Conservation (phyloP, 805 yeast species). For the Monosporozyma servazzii region DNA sequence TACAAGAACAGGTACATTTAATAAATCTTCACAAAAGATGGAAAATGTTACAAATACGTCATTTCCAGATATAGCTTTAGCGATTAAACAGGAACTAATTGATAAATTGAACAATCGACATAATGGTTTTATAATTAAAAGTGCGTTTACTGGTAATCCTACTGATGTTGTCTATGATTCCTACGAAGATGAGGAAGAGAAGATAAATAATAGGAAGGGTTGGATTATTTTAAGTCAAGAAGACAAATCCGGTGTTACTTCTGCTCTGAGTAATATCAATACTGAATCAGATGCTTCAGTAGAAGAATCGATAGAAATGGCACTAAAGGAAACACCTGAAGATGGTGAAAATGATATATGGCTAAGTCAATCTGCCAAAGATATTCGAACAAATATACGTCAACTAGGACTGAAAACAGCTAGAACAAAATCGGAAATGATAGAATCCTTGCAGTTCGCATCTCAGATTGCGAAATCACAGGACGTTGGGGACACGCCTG, state of each 20-base stretch:
- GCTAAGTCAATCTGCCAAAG: constrained; percentile 11
- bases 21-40: not conserved
- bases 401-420: constrained; percentile 25
- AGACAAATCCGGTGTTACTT: not conserved
- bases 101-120: not conserved
- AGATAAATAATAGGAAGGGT: not conserved
- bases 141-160: not conserved
- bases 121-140: not conserved
- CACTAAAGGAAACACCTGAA: not conserved
- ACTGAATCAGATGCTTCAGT: not conserved
- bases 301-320: not conserved
- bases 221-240: not conserved
- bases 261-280: not conserved
- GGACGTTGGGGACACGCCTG: not conserved
- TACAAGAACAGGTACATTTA: constrained; percentile 20
- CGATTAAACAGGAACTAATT: not conserved
- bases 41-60: not conserved
- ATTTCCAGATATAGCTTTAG: not conserved
- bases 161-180: not conserved
- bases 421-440: constrained; percentile 21
- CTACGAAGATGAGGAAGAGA: not conserved
- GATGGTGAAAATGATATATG: not conserved
- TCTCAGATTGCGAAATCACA: constrained; percentile 12
- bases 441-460: constrained; percentile 22
- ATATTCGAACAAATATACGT: constrained; percentile 17